Evolutionary conservation across 164 flowering plant genomes (phyloP), one percentile per base, ranked within the genome.

Genomic region (Echeveria elegans): DNA sequence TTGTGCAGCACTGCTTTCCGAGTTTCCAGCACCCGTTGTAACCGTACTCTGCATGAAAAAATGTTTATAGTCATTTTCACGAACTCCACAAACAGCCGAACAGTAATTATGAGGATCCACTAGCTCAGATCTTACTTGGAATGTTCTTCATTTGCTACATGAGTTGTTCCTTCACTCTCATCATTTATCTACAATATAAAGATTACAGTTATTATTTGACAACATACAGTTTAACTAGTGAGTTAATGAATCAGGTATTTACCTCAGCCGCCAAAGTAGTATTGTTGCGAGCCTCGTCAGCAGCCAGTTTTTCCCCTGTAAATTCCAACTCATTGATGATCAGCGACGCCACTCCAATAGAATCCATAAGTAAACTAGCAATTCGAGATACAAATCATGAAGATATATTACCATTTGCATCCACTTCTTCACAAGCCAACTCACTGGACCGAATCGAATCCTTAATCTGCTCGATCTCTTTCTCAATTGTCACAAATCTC

Each of bases 401-500:
- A 56, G 28, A 12, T 10, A 56, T 26, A 56, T 56, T 56, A 56
- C 61, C 61, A 5, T 28, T 63, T 5, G 45, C 66, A 63, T 63
- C 66, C 11, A 37, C 45, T 36, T 63, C 66, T 26, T 34, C 45
- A 36, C 29, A 37, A n/a, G 66, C 28, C 65, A 69, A 34, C 66
- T 82, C 95, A 79, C 74, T 86, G 29, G 83, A 73, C 43, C 80
- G 85, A 72, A 86, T 73, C 0, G 97, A 90, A 68, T 64, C 68
- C 74, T 89, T 88, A 68, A 89, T 85, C 83, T 92, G 94, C 50
- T 71, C 73, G 40, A 92, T 82, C 82, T 92, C 98, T 50, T 50
- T 82, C 83, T 92, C 94, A 41, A 84, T 78, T 8, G 86, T 82
- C 36, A 85, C 92, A 76, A 89, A 83, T 71, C 98, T 81, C 84